Evolutionary conservation across 2,329 filamentous ascomycete species (phyloP), one percentile per base, ranked within the genome.

Genomic region (Penicillium sp.): DNA sequence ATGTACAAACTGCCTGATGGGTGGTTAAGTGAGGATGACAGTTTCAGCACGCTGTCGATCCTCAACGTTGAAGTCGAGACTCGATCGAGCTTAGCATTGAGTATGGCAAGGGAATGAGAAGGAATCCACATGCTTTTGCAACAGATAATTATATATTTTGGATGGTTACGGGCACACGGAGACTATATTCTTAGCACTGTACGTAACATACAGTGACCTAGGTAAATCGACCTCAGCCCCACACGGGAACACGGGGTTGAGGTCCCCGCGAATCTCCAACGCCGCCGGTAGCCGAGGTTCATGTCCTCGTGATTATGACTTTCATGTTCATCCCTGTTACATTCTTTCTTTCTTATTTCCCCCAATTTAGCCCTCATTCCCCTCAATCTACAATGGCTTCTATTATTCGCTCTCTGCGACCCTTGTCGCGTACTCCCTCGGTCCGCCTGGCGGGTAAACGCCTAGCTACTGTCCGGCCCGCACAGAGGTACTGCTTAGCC

Each of bases 391-490:
- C 46, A 47, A 82, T 82, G 79, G 76, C 78, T 52, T 77, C 77
- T 43, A 71, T 81, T 60, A 70, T 73, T 53, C 78, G 76, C 61
- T 69, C 70, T 16, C 64, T 80, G 64, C 75, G 78, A 56, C 76
- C 78, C 47, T 67, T 75, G 64, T 75, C 72, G 61, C 73, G 73
- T 62, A 71, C 70, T 59, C 61, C 70, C 51, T 68, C 73, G 45
- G 61, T 74, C 53, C 71, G 76, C 40, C 66, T 76, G 51, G 65
- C 71, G 46, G 62, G 75, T 10, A 73, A 71, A 68, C 67, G 68
- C 47, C 62, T 72, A 32, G 64, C 73, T 58, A 62, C 71, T 6
- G 68, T 61, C 55, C 73, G 73, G 53, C 67, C 75, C 56, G 64
- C 71, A 45, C 75, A 74, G 63, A 73, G 74, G 77, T 79, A 70